Conservation (phyloP, 1,284 basidiomycete species). For the Phaffia rhodozyma region DNA sequence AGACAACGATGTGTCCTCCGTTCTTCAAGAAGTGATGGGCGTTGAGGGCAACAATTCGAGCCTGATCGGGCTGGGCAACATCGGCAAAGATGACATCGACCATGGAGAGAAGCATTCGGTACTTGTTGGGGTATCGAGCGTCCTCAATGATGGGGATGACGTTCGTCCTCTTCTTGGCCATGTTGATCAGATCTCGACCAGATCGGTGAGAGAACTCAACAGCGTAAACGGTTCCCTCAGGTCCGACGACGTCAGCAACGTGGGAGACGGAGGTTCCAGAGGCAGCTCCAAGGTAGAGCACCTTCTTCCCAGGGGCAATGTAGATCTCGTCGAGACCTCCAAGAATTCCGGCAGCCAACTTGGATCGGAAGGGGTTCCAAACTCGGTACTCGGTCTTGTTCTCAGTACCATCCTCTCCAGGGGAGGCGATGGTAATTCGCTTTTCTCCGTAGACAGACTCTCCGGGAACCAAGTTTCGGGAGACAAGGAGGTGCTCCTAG, state of each 20-base stretch:
- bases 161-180: constrained; percentile 99
- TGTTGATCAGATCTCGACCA: constrained; percentile 94
- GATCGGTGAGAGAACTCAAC: constrained; percentile 97
- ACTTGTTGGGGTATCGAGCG: constrained; percentile 85
- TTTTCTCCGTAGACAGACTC: constrained; percentile 99
- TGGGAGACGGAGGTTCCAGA: constrained; percentile 91
- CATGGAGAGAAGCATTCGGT: constrained; percentile 84
- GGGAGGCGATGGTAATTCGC: constrained; percentile 70
- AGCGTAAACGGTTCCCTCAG: constrained; percentile 92
- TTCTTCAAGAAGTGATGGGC: constrained; percentile 95
- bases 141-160: constrained; percentile 99
- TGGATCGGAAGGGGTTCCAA: constrained; percentile 98
- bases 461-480: constrained; percentile 92
- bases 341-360: constrained; percentile 92
- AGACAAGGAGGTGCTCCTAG: constrained; percentile 95
- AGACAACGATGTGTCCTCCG: constrained; percentile 84
- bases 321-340: constrained; percentile 91
- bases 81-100: constrained; percentile 97
- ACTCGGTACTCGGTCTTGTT: constrained; percentile 95
- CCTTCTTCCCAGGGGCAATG: constrained; percentile 89
- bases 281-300: constrained; percentile 94
- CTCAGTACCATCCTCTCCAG: constrained; percentile 48
- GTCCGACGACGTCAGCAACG: constrained; percentile 96
- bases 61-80: constrained; percentile 97
- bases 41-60: constrained; percentile 85